These are phyloP conservation scores for Globisporangium iwayamae DNA, from an alignment of 352 stramenopile species.

Conservation along the genomic window DNA sequence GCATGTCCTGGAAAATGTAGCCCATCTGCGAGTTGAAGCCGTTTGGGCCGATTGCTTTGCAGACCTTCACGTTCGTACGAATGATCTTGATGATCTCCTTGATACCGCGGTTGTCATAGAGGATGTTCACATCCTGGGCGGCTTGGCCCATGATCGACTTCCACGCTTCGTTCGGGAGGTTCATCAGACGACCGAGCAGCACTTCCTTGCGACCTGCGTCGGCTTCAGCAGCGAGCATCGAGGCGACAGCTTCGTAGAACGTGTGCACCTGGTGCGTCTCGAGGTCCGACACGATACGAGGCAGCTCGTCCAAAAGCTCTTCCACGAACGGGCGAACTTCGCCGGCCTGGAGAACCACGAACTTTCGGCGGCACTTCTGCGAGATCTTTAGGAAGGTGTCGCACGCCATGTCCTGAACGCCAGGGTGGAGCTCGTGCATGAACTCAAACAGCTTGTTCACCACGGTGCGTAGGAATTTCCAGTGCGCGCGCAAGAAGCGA, in stretches of 20 bases:
- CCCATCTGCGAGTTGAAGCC: constrained; percentile 97
- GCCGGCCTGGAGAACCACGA: constrained; percentile 95
- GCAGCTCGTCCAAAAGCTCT: constrained; percentile 94
- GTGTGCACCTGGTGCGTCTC: constrained; percentile 99
- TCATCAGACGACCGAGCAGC: constrained; percentile 94
- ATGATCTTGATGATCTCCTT: constrained; percentile 98
- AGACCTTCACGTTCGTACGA: constrained; percentile 97
- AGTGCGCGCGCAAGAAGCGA: constrained; percentile 98
- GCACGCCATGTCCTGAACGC: constrained; percentile 99
- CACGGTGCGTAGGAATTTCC: constrained; percentile 99
- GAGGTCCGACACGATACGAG: constrained; percentile 96
- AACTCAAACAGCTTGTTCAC: constrained; percentile 99
- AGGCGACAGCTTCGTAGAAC: constrained; percentile 98
- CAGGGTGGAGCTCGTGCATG: constrained; percentile 99
- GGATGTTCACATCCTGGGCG: constrained; percentile 65
- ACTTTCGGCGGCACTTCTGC: constrained; percentile 97
- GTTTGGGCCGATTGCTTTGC: constrained; percentile 91
- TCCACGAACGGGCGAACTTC: constrained; percentile 95
- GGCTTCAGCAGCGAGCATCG: constrained; percentile 77
- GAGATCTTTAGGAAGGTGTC: constrained; percentile 99
- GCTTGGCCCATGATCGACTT: constrained; percentile 84
- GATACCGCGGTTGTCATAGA: constrained; percentile 76
- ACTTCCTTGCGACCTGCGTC: constrained; percentile 85
- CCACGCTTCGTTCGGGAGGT: constrained; percentile 92
- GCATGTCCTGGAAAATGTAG: constrained; percentile 97